Conservation (phyloP, 345 rosid species). For the Salix brachista region DNA sequence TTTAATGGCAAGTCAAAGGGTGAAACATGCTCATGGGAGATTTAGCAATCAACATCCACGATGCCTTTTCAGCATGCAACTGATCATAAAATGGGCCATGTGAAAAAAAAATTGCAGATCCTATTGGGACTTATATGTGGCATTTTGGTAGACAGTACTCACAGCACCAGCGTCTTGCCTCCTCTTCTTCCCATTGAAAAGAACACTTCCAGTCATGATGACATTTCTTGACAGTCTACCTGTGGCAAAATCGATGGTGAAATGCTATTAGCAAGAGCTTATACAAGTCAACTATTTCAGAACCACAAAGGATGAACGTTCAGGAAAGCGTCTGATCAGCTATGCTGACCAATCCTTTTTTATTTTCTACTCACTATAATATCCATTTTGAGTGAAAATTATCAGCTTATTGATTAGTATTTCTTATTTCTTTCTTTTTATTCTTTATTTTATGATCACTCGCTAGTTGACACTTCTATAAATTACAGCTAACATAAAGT, state of each 20-base stretch:
- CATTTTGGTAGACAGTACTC: slow-evolving; percentile 32
- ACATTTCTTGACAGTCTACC: slow-evolving; percentile 93
- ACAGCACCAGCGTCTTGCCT: slow-evolving; percentile 58
- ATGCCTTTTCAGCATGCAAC: too few species aligned
- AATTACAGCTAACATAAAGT: too few species aligned
- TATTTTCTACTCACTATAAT: too few species aligned
- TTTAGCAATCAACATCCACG: too few species aligned
- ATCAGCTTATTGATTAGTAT: too few species aligned
- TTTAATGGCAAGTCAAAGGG: too few species aligned
- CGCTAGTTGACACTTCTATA: too few species aligned
- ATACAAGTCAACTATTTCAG: background rate
- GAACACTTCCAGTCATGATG: slow-evolving; percentile 88
- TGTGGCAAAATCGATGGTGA: slow-evolving; percentile 25
- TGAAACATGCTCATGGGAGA: too few species aligned
- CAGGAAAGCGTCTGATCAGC: background rate
- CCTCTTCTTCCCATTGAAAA: slow-evolving; percentile 80
- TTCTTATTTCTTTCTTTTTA: too few species aligned
- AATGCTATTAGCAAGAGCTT: background rate
- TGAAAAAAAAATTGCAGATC: background rate
- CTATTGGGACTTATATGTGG: background rate
- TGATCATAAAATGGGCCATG: too few species aligned
- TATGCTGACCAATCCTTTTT: background rate
- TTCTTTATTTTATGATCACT: too few species aligned
- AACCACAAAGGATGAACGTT: background rate
- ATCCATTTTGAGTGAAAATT: too few species aligned